Evolutionary conservation across 164 flowering plant species (phyloP).

Genomic region (Cinnamomum chago): DNA sequence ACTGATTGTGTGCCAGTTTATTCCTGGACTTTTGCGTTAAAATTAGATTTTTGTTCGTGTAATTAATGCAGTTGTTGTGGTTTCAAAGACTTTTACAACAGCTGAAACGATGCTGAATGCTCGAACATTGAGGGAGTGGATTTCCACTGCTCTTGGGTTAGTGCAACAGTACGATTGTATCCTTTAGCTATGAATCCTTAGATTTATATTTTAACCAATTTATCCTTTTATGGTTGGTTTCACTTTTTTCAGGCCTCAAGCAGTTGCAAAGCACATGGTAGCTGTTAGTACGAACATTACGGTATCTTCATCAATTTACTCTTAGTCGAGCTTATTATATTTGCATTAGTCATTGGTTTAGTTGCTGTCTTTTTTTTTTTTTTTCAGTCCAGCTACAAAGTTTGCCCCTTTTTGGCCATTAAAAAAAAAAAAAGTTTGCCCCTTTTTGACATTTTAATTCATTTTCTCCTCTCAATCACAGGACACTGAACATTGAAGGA

Average conservation of each 20-base stretch:
- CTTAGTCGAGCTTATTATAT: neutral
- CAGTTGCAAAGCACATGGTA: conserved; percentile 98
- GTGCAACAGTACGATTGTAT: conserved; percentile 10
- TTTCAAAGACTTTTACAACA: conserved; percentile 97
- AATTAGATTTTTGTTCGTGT: conserved; percentile 10
- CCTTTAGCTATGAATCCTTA: neutral
- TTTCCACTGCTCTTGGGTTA: conserved; percentile 79
- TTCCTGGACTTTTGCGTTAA: conserved; percentile 4
- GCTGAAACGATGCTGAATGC: conserved; percentile 99
- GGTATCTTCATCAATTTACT: conserved; percentile 33
- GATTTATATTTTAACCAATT: neutral
- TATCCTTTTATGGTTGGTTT: neutral
- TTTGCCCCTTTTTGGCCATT: neutral
- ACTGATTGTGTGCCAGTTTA: neutral
- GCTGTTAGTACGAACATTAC: conserved; percentile 92
- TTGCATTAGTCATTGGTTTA: neutral
- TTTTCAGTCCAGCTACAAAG: too few relatives aligned
- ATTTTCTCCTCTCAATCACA: too few relatives aligned
- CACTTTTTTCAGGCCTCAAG: conserved; percentile 58
- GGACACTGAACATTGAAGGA: too few relatives aligned
- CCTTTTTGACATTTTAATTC: neutral
- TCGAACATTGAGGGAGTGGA: conserved; percentile 94
- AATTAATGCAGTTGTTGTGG: conserved; percentile 76
- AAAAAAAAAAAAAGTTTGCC: neutral
- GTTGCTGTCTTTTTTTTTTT: neutral